These are phyloP conservation scores for Macrolepiota albuminosa DNA, from an alignment of 768 basidiomycete genomes.

Conservation along the genomic window DNA sequence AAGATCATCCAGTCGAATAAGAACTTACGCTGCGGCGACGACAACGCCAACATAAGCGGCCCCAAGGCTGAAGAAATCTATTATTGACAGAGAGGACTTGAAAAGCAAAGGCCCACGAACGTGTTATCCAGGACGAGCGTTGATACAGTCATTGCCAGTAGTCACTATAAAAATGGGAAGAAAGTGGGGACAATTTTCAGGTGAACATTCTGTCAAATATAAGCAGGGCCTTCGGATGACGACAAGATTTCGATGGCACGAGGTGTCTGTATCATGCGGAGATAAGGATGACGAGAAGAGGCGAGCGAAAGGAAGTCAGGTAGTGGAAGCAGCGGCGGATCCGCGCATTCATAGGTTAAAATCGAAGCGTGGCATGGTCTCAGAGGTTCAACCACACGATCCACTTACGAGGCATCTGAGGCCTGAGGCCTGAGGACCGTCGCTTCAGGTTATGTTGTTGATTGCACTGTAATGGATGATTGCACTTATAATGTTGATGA, in stretches of 20 bases:
- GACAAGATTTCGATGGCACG: conserved; percentile 7
- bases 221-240: neutral
- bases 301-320: conserved; percentile 10
- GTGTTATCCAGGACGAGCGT: conserved; percentile 17
- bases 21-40: conserved; percentile 42
- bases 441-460: neutral
- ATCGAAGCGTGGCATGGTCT: conserved; percentile 12
- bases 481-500: too few species aligned
- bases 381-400: neutral
- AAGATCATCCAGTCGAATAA: neutral
- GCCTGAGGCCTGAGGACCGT: neutral
- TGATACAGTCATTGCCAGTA: conserved; percentile 10
- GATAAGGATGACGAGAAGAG: conserved; percentile 6
- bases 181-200: neutral
- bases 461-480: neutral
- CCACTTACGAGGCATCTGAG: neutral
- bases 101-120: conserved; percentile 10
- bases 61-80: conserved; percentile 33
- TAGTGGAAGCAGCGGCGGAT: conserved; percentile 17
- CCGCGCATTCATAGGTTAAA: conserved; percentile 11
- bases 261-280: conserved; percentile 1
- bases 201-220: conserved; percentile 9
- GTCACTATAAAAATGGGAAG: neutral
- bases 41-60: conserved; percentile 47
- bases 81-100: neutral